These are phyloP conservation scores for Acanthochlamys bracteata DNA, from an alignment of 106 monocot species.

Conservation along the genomic window DNA sequence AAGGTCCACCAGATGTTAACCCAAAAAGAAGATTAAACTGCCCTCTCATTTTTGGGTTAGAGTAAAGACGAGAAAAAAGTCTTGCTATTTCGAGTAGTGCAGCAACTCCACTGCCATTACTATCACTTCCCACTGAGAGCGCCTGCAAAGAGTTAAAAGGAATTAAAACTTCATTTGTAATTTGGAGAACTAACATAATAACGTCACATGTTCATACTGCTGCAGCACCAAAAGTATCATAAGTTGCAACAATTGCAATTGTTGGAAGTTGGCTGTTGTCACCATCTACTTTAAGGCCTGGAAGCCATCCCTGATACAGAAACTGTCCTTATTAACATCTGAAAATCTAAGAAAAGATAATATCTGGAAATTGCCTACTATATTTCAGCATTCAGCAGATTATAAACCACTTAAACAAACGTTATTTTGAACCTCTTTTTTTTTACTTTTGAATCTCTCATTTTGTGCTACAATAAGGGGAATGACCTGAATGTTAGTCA, in stretches of 20 bases:
- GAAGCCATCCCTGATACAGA: slow-evolving; percentile 78
- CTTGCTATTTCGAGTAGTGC: slow-evolving; percentile 92
- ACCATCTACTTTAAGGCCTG: slow-evolving; percentile 73
- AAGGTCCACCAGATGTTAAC: slow-evolving; percentile 98
- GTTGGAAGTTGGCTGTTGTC: slow-evolving; percentile 83
- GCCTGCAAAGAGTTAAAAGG: slow-evolving; percentile 34
- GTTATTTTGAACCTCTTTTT: no score
- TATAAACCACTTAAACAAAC: neutral
- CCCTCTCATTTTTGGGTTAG: slow-evolving; percentile 85
- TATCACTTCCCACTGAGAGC: slow-evolving; percentile 83
- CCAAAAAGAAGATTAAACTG: slow-evolving; percentile 97
- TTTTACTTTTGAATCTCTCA: no score
- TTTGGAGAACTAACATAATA: neutral
- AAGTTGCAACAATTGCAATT: slow-evolving; percentile 93
- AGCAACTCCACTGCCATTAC: slow-evolving; percentile 96
- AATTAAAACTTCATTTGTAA: neutral
- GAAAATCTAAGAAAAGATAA: neutral
- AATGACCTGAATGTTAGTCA: slow-evolving; percentile 90
- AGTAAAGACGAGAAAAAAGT: slow-evolving; percentile 83
- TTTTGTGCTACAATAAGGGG: neutral
- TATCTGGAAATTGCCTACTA: no score
- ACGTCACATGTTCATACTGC: slow-evolving; percentile 44
- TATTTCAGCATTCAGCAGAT: no score
- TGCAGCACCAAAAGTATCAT: slow-evolving; percentile 98
- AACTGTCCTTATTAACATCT: neutral